Evolutionary conservation across 345 rosid species (phyloP).

Genomic region (Populus euphratica): DNA sequence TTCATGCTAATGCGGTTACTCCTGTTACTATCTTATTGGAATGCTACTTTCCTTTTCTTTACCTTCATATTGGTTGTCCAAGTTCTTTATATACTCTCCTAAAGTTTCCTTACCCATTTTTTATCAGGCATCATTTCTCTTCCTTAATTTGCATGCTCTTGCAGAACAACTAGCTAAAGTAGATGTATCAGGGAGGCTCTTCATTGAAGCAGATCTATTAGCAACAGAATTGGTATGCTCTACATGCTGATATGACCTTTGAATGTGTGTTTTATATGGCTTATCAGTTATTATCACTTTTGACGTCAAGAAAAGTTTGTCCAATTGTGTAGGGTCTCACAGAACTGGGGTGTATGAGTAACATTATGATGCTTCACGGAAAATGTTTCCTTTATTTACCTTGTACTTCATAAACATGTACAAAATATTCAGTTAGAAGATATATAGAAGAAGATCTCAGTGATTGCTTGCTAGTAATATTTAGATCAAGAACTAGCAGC

Average conservation of each 20-base stretch:
- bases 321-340: not conserved
- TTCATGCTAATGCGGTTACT: not conserved
- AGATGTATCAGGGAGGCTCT: conserved; percentile 60
- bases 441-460: not conserved
- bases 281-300: not conserved
- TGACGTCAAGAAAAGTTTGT: not conserved
- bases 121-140: conserved; percentile 56
- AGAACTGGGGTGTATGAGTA: not conserved
- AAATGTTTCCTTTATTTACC: not conserved
- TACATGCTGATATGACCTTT: not conserved
- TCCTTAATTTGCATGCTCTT: conserved; percentile 62
- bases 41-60: not conserved
- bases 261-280: not conserved
- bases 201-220: conserved; percentile 67
- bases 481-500: not conserved
- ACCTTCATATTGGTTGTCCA: not conserved
- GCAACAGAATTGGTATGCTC: conserved; percentile 57
- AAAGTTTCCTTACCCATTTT: conserved; percentile 4
- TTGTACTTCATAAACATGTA: not conserved
- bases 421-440: not conserved
- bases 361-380: not conserved
- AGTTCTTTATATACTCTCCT: not conserved
- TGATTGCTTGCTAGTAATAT: not conserved
- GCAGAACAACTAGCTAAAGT: conserved; percentile 59
- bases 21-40: not conserved